Evolutionary conservation across 2,329 filamentous ascomycete genomes (phyloP).

Genomic region (Chrysoporthe deuterocubensis): DNA sequence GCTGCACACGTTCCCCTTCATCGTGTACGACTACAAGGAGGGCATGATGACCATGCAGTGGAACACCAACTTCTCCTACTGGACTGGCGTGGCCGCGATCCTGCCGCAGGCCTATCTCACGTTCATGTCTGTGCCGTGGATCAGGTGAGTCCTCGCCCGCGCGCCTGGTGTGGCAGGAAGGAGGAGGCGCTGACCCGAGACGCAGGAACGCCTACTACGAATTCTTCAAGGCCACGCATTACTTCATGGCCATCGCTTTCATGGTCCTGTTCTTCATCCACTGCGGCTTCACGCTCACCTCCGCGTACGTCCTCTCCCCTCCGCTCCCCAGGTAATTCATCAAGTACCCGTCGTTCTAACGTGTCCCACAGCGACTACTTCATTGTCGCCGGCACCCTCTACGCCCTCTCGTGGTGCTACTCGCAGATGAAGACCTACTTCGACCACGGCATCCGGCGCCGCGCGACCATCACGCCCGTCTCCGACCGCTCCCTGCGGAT

Average conservation of each 20-base stretch:
- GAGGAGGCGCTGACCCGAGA: background rate
- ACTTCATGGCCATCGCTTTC: conserved; percentile 18
- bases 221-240: conserved; percentile 21
- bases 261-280: conserved; percentile 20
- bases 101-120: conserved; percentile 16
- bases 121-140: conserved; percentile 18
- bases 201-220: conserved; percentile 17
- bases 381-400: conserved; percentile 17
- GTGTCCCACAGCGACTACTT: conserved; percentile 7
- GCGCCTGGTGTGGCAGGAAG: background rate
- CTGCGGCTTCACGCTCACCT: conserved; percentile 18
- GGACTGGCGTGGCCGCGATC: conserved; percentile 16
- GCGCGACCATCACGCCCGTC: conserved; percentile 11
- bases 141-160: background rate
- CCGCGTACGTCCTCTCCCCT: background rate
- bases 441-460: conserved; percentile 17
- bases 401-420: conserved; percentile 16
- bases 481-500: conserved; percentile 7
- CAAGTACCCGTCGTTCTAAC: background rate
- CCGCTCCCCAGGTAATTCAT: background rate
- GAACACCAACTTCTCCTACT: conserved; percentile 15
- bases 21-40: conserved; percentile 16
- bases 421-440: conserved; percentile 22
- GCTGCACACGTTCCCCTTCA: conserved; percentile 19
- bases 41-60: conserved; percentile 16